phyloP scores from a whole-genome alignment of 805 yeast genomes.

The Candida sonorensis region DNA sequence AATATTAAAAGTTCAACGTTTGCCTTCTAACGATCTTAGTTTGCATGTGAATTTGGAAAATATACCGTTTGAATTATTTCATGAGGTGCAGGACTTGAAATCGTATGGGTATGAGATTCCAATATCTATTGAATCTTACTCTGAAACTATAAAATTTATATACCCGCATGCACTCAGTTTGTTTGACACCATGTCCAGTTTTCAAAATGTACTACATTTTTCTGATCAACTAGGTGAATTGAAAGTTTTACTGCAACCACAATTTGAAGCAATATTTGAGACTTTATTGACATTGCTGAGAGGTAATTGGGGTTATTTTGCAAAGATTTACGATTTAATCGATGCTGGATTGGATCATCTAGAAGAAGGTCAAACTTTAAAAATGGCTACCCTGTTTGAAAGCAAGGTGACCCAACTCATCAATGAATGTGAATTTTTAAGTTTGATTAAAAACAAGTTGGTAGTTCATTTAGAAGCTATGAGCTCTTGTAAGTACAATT shows the following conservation, averaged over 20 bases:
- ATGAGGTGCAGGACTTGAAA: constrained; percentile 47
- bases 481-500: constrained; percentile 20
- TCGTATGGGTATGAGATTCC: constrained; percentile 55
- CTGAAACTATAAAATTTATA: constrained; percentile 43
- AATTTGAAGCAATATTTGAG: constrained; percentile 22
- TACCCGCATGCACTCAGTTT: constrained; percentile 53
- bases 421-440: constrained; percentile 26
- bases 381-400: constrained; percentile 28
- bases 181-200: constrained; percentile 41
- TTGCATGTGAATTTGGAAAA: constrained; percentile 48
- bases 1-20: constrained; percentile 32
- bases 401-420: constrained; percentile 23
- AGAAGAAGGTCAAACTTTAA: constrained; percentile 25
- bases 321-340: constrained; percentile 42
- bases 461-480: constrained; percentile 17
- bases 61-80: constrained; percentile 33
- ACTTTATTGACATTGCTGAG: constrained; percentile 29
- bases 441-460: constrained; percentile 26
- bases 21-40: constrained; percentile 14
- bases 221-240: constrained; percentile 31
- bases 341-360: constrained; percentile 19
- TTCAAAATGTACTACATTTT: constrained; percentile 18
- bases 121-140: constrained; percentile 35
- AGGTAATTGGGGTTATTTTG: constrained; percentile 48
- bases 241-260: constrained; percentile 31